These are phyloP conservation scores for Diutina sp. DNA, from an alignment of 1,139 yeast species.

Conservation along the genomic window DNA sequence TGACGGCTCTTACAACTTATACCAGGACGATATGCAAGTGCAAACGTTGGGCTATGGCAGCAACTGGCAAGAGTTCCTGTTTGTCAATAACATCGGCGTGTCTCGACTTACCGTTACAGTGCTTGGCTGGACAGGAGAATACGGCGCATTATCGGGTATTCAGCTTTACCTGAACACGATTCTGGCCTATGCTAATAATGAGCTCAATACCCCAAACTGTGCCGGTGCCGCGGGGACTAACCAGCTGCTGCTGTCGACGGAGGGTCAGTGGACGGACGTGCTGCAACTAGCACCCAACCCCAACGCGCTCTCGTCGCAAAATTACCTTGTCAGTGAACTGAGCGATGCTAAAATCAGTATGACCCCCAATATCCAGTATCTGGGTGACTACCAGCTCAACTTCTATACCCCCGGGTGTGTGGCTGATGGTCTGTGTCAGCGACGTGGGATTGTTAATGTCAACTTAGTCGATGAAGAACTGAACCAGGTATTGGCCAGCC, in stretches of 20 bases:
- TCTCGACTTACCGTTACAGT: conserved; percentile 53
- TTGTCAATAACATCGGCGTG: conserved; percentile 59
- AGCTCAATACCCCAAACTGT: conserved; percentile 59
- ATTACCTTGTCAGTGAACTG: conserved; percentile 18
- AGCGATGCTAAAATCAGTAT: conserved; percentile 38
- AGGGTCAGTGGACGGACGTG: conserved; percentile 22
- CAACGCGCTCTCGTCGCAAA: conserved; percentile 7
- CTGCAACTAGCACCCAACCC: conserved; percentile 10
- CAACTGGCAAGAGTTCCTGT: conserved; percentile 67
- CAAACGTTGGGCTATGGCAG: conserved; percentile 36
- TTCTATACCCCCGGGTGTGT: conserved; percentile 83
- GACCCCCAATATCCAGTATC: conserved; percentile 55
- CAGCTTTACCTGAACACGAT: conserved; percentile 59
- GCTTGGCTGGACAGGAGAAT: conserved; percentile 54
- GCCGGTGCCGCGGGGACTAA: conserved; percentile 15
- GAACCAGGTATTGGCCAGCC: conserved; percentile 26
- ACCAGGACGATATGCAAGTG: conserved; percentile 25
- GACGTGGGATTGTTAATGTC: conserved; percentile 71
- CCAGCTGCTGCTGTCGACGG: conserved; percentile 9
- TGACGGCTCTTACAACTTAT: conserved; percentile 22
- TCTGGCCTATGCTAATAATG: conserved; percentile 55
- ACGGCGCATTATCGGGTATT: conserved; percentile 61
- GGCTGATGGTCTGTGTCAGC: conserved; percentile 51
- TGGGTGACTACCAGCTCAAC: conserved; percentile 65
- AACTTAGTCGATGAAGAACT: conserved; percentile 38